A percentile compares a stretch with the other conserved stretches of the same genome.
Evolutionary conservation across 2,329 filamentous ascomycete species (phyloP).

Genomic region (Beauveria rudraprayagi): DNA sequence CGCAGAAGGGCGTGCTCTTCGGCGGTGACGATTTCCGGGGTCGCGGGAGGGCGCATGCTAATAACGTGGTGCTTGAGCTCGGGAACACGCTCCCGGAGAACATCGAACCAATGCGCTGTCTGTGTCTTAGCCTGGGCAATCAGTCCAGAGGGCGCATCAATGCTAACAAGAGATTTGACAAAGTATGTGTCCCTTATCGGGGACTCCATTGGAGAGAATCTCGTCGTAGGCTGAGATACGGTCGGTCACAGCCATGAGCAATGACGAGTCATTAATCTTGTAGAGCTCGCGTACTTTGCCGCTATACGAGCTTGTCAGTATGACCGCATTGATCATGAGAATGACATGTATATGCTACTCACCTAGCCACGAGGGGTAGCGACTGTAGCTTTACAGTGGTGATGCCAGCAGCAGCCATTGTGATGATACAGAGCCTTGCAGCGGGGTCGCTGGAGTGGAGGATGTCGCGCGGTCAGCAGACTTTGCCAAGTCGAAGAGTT

Average conservation of each 20-base stretch:
- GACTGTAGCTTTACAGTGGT: conserved; percentile 9
- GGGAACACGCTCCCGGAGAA: conserved; percentile 37
- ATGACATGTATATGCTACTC: not conserved
- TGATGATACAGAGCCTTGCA: not conserved
- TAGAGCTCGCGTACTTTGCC: conserved; percentile 79
- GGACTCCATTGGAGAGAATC: conserved; percentile 64
- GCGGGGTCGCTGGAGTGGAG: not conserved
- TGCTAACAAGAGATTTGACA: conserved; percentile 27
- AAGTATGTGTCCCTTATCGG: conserved; percentile 45
- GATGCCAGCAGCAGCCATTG: conserved; percentile 3
- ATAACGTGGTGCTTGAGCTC: conserved; percentile 46
- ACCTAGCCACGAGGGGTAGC: conserved; percentile 11
- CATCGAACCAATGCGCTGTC: conserved; percentile 46
- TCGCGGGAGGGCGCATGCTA: conserved; percentile 32
- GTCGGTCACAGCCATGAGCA: conserved; percentile 81
- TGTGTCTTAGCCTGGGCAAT: not conserved
- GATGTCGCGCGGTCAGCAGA: not conserved
- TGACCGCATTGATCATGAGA: not conserved
- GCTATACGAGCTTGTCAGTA: not conserved
- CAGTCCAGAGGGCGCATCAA: not conserved
- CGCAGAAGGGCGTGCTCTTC: conserved; percentile 45
- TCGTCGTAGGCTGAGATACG: conserved; percentile 95
- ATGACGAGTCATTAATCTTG: conserved; percentile 54
- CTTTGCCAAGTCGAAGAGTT: not conserved
- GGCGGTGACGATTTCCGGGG: conserved; percentile 22